phyloP scores from a whole-genome alignment of 2,329 filamentous ascomycete species.

The Akanthomyces lecanii region DNA sequence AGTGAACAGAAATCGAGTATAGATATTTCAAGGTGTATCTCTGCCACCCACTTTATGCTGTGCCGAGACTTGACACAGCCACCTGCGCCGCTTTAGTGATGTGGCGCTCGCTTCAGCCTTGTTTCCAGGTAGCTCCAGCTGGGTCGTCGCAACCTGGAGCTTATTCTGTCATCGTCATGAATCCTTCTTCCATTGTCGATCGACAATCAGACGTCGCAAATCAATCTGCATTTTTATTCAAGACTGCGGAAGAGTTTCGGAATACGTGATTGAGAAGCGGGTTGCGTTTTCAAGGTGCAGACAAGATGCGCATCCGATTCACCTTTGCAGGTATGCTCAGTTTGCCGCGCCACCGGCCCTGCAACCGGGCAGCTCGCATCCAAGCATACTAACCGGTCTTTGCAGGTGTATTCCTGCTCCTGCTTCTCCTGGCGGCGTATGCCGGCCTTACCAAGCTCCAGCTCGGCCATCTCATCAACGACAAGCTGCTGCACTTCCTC shows the following conservation, averaged over 20 bases:
- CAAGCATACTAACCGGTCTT: slow-evolving; percentile 19
- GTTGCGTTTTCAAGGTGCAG: no score
- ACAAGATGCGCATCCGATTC: slow-evolving; percentile 74
- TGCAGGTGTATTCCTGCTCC: slow-evolving; percentile 62
- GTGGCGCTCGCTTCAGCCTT: slow-evolving; percentile 8
- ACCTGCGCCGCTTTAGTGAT: neutral
- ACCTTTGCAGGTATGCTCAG: slow-evolving; percentile 72
- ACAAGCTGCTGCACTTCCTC: slow-evolving; percentile 82
- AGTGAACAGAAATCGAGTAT: no score
- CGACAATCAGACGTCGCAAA: neutral
- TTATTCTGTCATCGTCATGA: neutral
- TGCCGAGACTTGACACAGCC: neutral
- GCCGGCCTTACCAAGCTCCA: slow-evolving; percentile 68
- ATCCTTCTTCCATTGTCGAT: neutral
- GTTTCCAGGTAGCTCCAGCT: neutral
- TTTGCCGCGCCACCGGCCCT: neutral
- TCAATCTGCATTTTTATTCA: slow-evolving; percentile 7
- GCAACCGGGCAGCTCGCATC: neutral
- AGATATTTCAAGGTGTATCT: no score
- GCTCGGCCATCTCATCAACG: slow-evolving; percentile 61
- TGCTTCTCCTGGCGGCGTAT: slow-evolving; percentile 74
- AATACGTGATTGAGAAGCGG: neutral
- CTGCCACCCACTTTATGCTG: no score
- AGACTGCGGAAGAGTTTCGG: neutral
- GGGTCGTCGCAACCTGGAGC: neutral